phyloP scores from a whole-genome alignment of 73 alveolate genomes.

The Effrenium voratum region DNA sequence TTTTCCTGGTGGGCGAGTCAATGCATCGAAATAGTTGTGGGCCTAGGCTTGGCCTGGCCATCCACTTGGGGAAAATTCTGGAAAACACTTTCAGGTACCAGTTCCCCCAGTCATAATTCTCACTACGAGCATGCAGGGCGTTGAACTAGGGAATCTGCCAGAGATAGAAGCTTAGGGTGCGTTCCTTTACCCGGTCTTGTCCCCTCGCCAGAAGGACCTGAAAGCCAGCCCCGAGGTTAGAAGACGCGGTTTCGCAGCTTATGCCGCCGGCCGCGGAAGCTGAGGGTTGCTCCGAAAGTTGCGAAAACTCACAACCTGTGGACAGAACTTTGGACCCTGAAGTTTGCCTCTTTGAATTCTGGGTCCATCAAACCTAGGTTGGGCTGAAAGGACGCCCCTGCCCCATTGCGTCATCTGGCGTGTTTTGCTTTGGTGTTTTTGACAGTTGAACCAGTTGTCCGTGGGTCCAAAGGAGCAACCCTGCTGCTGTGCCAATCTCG shows the following conservation, averaged over 20 bases:
- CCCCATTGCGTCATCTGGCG: neutral
- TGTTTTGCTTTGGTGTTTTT: neutral
- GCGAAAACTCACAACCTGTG: neutral
- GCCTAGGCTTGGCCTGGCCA: too few relatives aligned
- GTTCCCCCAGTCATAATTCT: too few relatives aligned
- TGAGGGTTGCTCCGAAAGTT: neutral
- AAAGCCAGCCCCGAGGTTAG: conserved; percentile 12
- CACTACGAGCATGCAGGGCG: too few relatives aligned
- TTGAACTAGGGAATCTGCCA: too few relatives aligned
- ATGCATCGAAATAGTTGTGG: too few relatives aligned
- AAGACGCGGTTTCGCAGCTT: conserved; percentile 8
- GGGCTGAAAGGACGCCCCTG: neutral
- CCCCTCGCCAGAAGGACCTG: too few relatives aligned
- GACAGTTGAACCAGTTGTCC: neutral
- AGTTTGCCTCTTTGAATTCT: neutral
- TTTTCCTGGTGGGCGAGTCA: too few relatives aligned
- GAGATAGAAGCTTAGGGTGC: too few relatives aligned
- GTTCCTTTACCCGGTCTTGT: too few relatives aligned
- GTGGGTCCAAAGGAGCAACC: neutral
- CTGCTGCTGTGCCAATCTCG: too few relatives aligned
- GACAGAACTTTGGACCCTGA: neutral
- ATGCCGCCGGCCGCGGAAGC: conserved; percentile 24
- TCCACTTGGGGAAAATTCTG: too few relatives aligned
- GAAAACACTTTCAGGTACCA: too few relatives aligned
- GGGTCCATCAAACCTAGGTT: neutral